A percentile compares a stretch with the other conserved stretches of the same genome.
phyloP scores from a whole-genome alignment of 1,139 yeast genomes.

The Geotrichum cucujoidarum region DNA sequence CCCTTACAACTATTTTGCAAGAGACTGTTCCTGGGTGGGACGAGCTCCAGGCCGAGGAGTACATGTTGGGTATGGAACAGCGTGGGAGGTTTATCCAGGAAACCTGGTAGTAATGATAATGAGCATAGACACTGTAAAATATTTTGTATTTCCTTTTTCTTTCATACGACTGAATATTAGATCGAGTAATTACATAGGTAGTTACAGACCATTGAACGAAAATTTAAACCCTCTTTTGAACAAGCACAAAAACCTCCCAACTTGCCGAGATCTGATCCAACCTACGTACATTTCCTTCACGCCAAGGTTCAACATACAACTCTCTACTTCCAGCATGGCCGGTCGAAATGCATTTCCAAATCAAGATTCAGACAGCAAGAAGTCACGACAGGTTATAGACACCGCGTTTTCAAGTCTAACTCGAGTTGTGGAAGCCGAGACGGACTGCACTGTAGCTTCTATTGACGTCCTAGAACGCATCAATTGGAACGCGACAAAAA shows the following conservation, averaged over 20 bases:
- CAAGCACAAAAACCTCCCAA: too few relatives aligned
- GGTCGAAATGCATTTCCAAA: background rate
- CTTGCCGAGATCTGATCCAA: too few relatives aligned
- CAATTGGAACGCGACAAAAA: slow-evolving; percentile 31
- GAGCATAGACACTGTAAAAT: background rate
- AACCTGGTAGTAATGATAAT: slow-evolving; percentile 72
- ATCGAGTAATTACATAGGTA: too few relatives aligned
- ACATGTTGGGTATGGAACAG: slow-evolving; percentile 58
- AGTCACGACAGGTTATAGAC: slow-evolving; percentile 18
- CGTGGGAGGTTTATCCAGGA: slow-evolving; percentile 75
- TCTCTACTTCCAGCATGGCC: too few relatives aligned
- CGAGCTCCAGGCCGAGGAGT: slow-evolving; percentile 48
- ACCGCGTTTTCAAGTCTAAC: slow-evolving; percentile 22
- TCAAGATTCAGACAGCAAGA: background rate
- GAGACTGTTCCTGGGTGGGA: slow-evolving; percentile 38
- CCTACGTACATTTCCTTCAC: too few relatives aligned
- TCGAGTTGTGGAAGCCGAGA: slow-evolving; percentile 34
- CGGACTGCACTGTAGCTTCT: slow-evolving; percentile 32
- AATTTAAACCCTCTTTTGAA: too few relatives aligned
- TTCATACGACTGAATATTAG: too few relatives aligned
- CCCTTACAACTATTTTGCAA: slow-evolving; percentile 57
- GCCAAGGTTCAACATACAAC: too few relatives aligned
- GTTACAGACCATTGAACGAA: too few relatives aligned
- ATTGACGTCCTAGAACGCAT: slow-evolving; percentile 36
- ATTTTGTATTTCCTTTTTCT: background rate